These are phyloP conservation scores for Echinosophora koreensis DNA, from an alignment of 306 rosid species.

Conservation along the genomic window DNA sequence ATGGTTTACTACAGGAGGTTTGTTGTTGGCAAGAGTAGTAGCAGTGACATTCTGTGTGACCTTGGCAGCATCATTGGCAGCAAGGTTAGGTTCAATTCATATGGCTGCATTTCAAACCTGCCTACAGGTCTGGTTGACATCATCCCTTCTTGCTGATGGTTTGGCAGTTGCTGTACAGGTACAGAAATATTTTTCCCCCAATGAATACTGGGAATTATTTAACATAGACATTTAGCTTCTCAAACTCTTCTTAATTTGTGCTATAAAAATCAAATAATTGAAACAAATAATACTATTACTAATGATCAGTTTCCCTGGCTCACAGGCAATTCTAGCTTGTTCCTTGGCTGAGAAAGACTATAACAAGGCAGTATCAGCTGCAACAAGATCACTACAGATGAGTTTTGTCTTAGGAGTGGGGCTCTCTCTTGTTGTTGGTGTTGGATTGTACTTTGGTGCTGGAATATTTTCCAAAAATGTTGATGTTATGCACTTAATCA, in stretches of 20 bases:
- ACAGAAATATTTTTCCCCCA: not conserved
- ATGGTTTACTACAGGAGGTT: conserved; percentile 58
- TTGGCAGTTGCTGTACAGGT: conserved; percentile 97
- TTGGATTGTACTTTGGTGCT: conserved; percentile 83
- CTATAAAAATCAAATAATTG: not conserved
- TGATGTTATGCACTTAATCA: conserved; percentile 71
- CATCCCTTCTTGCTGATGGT: conserved; percentile 94
- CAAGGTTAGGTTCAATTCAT: conserved; percentile 74
- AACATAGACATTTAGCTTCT: not conserved
- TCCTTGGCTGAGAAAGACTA: conserved; percentile 85
- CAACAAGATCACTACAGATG: conserved; percentile 77
- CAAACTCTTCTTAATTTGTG: not conserved
- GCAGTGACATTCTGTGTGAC: conserved; percentile 96
- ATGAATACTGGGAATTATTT: not conserved
- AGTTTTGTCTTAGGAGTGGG: conserved; percentile 75
- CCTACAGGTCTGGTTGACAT: conserved; percentile 86
- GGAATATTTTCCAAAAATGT: conserved; percentile 72
- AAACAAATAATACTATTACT: not conserved
- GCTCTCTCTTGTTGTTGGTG: conserved; percentile 69
- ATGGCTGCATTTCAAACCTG: conserved; percentile 96
- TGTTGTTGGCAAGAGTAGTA: conserved; percentile 73
- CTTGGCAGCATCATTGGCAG: conserved; percentile 85
- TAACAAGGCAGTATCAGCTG: conserved; percentile 62
- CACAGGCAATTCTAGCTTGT: conserved; percentile 85
- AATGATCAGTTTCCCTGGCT: not conserved